A percentile compares a stretch with the other conserved stretches of the same genome.
Evolutionary conservation across 495 filamentous ascomycete species (phyloP).

Genomic region (Aspergillus nidulans): DNA sequence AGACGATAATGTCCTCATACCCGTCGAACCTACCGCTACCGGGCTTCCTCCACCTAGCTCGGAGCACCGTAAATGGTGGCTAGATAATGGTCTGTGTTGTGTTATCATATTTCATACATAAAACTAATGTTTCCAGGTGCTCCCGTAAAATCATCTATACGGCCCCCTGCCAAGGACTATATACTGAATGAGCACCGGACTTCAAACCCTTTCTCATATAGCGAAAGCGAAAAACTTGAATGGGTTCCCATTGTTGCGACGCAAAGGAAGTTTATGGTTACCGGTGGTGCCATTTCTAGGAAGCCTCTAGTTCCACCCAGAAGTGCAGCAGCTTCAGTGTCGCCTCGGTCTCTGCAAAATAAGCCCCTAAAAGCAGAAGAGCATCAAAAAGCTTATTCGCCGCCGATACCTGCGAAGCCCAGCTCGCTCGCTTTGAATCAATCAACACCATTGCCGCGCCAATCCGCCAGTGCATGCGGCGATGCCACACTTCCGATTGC

Average conservation of each 20-base stretch:
- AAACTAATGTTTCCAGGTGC: constrained; percentile 41
- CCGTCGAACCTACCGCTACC: constrained; percentile 70
- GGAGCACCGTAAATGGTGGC: constrained; percentile 89
- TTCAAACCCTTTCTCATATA: constrained; percentile 73
- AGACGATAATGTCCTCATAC: constrained; percentile 64
- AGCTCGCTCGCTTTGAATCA: constrained; percentile 23
- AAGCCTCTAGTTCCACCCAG: constrained; percentile 14
- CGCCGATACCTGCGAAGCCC: constrained; percentile 34
- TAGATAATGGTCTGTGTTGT: constrained; percentile 61
- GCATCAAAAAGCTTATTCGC: constrained; percentile 15
- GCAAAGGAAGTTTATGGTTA: not conserved
- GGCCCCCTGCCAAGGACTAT: constrained; percentile 55
- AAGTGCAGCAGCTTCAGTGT: not conserved
- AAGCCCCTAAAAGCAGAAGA: not conserved
- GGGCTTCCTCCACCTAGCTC: constrained; percentile 87
- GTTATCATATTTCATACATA: not conserved
- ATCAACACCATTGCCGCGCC: not conserved
- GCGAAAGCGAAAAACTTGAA: constrained; percentile 62
- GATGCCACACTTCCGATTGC: not conserved
- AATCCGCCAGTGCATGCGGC: not conserved
- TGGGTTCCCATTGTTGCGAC: constrained; percentile 51
- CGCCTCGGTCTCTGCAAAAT: not conserved
- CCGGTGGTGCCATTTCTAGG: not conserved
- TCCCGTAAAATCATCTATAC: constrained; percentile 66
- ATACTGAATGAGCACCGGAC: constrained; percentile 67